These are phyloP conservation scores for Sambucus nigra DNA, from an alignment of 129 eudicot species.

Conservation along the genomic window DNA sequence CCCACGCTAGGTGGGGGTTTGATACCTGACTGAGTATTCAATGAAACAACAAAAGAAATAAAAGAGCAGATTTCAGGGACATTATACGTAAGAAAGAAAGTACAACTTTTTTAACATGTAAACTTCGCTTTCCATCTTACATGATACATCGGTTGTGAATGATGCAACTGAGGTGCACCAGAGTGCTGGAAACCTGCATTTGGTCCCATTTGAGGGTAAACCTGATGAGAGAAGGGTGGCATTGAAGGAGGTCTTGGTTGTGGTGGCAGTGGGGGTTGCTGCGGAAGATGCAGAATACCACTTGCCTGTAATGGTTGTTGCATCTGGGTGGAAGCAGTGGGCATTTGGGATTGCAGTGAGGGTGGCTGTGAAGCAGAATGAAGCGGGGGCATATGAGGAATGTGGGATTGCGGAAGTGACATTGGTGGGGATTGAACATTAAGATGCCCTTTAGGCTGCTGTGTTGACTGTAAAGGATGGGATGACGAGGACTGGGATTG, in stretches of 20 bases:
- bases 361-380: constrained; percentile 54
- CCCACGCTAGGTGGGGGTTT: constrained; percentile 49
- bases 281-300: constrained; percentile 42
- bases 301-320: constrained; percentile 61
- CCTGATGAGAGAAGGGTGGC: constrained; percentile 61
- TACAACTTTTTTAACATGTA: not conserved
- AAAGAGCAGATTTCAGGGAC: not conserved
- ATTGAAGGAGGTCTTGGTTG: constrained; percentile 62
- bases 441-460: constrained; percentile 37
- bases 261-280: constrained; percentile 68
- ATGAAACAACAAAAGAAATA: constrained; percentile 2
- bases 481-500: constrained; percentile 42
- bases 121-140: constrained; percentile 30
- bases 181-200: constrained; percentile 62
- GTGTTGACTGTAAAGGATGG: constrained; percentile 37
- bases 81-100: not conserved
- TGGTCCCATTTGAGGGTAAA: constrained; percentile 57
- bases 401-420: constrained; percentile 45
- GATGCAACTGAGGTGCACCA: constrained; percentile 60
- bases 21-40: constrained; percentile 33
- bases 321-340: constrained; percentile 35
- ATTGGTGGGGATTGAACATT: constrained; percentile 42
- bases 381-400: constrained; percentile 36
- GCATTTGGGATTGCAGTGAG: constrained; percentile 51
- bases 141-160: constrained; percentile 71